Conservation (phyloP, 257 asterid species). For the Capsicum baccatum region DNA sequence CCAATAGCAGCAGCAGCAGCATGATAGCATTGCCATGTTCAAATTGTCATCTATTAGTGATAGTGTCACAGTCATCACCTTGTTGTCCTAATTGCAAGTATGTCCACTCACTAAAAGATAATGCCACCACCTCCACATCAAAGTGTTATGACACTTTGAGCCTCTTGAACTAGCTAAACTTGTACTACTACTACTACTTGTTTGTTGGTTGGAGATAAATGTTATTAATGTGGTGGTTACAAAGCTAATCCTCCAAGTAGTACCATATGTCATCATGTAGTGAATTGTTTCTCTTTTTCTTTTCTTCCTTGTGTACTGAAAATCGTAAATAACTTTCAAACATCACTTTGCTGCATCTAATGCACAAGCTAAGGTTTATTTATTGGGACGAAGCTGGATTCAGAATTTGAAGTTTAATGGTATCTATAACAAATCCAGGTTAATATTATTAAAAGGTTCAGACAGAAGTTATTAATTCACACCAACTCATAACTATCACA, state of each 20-base stretch:
- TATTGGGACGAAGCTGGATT: not conserved
- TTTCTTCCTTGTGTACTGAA: not conserved
- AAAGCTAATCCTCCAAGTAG: not conserved
- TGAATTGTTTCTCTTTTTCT: not conserved
- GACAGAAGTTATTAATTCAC: not conserved
- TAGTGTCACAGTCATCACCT: conserved; percentile 55
- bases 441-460: no score
- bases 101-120: conserved; percentile 46
- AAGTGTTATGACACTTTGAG: conserved; percentile 23
- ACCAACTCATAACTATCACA: no score
- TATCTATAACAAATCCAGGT: not conserved
- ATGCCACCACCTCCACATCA: not conserved
- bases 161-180: conserved; percentile 3
- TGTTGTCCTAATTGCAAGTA: conserved; percentile 70
- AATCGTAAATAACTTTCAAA: conserved; percentile 22
- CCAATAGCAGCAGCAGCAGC: not conserved
- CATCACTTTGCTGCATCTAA: not conserved
- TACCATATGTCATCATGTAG: conserved; percentile 2
- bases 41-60: conserved; percentile 65
- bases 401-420: no score
- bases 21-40: conserved; percentile 67
- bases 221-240: not conserved
- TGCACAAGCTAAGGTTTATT: not conserved
- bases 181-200: not conserved
- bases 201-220: not conserved